These are phyloP conservation scores for Diaporthe vaccinii DNA, from an alignment of 2,329 filamentous ascomycete genomes.

Conservation along the genomic window DNA sequence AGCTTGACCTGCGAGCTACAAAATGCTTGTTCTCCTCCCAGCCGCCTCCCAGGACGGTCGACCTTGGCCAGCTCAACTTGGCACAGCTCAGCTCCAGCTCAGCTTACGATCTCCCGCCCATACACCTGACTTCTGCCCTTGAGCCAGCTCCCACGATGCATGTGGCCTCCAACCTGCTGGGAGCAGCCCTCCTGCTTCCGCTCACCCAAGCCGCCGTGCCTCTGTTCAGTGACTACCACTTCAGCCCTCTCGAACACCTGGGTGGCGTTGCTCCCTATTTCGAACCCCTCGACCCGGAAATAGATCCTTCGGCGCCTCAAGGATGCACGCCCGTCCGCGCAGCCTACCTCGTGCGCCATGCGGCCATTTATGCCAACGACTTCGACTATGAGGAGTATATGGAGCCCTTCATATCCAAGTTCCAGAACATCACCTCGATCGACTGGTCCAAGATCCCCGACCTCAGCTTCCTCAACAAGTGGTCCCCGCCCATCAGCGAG, in stretches of 20 bases:
- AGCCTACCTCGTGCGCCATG: constrained; percentile 70
- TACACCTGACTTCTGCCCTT: neutral
- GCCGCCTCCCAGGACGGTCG: too few relatives aligned
- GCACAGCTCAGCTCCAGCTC: neutral
- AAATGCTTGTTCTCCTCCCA: constrained; percentile 13
- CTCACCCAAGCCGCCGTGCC: constrained; percentile 34
- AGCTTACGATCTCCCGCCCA: neutral
- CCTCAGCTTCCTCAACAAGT: constrained; percentile 68
- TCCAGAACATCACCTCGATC: constrained; percentile 66
- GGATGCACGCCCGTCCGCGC: constrained; percentile 65
- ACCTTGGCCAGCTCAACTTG: constrained; percentile 2
- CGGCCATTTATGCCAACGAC: constrained; percentile 72
- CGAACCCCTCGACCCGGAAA: constrained; percentile 63
- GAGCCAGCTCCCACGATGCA: constrained; percentile 12
- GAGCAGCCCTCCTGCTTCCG: constrained; percentile 14
- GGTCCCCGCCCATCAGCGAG: constrained; percentile 69
- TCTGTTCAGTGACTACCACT: constrained; percentile 62
- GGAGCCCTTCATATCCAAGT: constrained; percentile 69
- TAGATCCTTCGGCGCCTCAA: constrained; percentile 59
- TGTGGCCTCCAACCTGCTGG: constrained; percentile 20
- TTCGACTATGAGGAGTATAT: constrained; percentile 71
- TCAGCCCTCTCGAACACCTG: constrained; percentile 68
- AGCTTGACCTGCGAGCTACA: constrained; percentile 23
- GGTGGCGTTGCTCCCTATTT: constrained; percentile 71
- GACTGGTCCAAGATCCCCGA: constrained; percentile 69